Percentiles rank a stretch among this genome's conserved stretches.
Conservation (phyloP, 352 stramenopile species). For the Nothophytophthora sp. region DNA sequence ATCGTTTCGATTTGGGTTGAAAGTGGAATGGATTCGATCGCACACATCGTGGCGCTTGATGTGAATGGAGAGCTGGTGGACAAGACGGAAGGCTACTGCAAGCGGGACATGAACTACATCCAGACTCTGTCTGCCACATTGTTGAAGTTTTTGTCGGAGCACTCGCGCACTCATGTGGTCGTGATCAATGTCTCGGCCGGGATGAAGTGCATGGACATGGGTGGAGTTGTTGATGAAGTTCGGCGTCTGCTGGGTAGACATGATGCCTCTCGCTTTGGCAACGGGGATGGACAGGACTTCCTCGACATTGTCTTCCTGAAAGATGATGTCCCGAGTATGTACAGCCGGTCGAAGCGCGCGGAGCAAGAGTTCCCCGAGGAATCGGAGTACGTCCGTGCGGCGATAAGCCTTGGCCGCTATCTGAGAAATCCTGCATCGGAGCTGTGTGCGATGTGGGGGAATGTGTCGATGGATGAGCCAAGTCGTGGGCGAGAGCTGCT, state of each 20-base stretch:
- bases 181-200: slow-evolving; percentile 90
- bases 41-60: slow-evolving; percentile 84
- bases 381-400: slow-evolving; percentile 73
- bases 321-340: slow-evolving; percentile 90
- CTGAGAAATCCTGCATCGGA: slow-evolving; percentile 86
- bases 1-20: slow-evolving; percentile 91
- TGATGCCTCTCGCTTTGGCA: slow-evolving; percentile 71
- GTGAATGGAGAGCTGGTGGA: slow-evolving; percentile 86
- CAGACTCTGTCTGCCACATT: slow-evolving; percentile 76
- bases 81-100: slow-evolving; percentile 87
- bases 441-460: slow-evolving; percentile 86
- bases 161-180: slow-evolving; percentile 79
- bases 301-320: slow-evolving; percentile 89
- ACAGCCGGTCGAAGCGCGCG: slow-evolving; percentile 82
- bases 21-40: slow-evolving; percentile 72
- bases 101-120: slow-evolving; percentile 71
- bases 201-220: slow-evolving; percentile 91
- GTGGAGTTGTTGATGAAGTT: slow-evolving; percentile 83
- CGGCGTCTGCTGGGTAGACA: slow-evolving; percentile 73
- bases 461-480: slow-evolving; percentile 78
- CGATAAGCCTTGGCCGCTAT: slow-evolving; percentile 79
- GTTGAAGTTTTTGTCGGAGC: slow-evolving; percentile 83
- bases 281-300: slow-evolving; percentile 79
- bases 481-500: slow-evolving; percentile 76
- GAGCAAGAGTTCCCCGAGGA: slow-evolving; percentile 87